Percentiles rank a stretch among this genome's conserved stretches.
These are phyloP conservation scores for Nemania diffusa DNA, from an alignment of 2,329 filamentous ascomycete species.

Conservation along the genomic window DNA sequence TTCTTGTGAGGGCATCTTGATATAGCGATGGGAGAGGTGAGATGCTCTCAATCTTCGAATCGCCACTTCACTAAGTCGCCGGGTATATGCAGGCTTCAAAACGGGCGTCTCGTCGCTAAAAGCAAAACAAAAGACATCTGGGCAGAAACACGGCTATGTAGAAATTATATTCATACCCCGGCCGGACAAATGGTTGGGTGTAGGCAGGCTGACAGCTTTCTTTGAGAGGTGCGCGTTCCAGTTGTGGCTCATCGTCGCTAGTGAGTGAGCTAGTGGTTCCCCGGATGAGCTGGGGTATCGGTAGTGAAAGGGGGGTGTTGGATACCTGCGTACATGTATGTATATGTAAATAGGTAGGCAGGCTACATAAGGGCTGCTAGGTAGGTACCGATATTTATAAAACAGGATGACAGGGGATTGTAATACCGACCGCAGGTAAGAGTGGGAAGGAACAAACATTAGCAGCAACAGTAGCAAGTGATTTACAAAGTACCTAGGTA, in stretches of 20 bases:
- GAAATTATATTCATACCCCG: background rate
- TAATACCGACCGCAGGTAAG: background rate
- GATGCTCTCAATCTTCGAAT: background rate
- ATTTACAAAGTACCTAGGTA: background rate
- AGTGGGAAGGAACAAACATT: background rate
- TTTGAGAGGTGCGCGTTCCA: slow-evolving; percentile 6
- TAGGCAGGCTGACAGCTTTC: background rate
- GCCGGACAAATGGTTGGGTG: background rate
- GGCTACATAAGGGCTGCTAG: background rate
- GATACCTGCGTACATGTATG: too few species aligned
- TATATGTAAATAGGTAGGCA: background rate
- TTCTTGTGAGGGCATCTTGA: slow-evolving; percentile 28
- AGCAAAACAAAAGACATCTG: background rate
- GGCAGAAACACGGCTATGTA: background rate
- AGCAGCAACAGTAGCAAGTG: background rate
- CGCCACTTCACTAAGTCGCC: background rate
- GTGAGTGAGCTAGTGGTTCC: background rate
- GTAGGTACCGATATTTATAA: background rate
- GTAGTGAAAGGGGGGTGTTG: slow-evolving; percentile 1
- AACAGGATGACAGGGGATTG: background rate
- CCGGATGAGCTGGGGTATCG: slow-evolving; percentile 13
- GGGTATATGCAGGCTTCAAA: background rate
- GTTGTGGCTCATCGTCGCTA: slow-evolving; percentile 14
- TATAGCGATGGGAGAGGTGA: background rate
- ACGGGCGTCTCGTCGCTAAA: background rate